Evolutionary conservation across 2,329 filamentous ascomycete genomes (phyloP).

Genomic region (Clonostachys byssicola): DNA sequence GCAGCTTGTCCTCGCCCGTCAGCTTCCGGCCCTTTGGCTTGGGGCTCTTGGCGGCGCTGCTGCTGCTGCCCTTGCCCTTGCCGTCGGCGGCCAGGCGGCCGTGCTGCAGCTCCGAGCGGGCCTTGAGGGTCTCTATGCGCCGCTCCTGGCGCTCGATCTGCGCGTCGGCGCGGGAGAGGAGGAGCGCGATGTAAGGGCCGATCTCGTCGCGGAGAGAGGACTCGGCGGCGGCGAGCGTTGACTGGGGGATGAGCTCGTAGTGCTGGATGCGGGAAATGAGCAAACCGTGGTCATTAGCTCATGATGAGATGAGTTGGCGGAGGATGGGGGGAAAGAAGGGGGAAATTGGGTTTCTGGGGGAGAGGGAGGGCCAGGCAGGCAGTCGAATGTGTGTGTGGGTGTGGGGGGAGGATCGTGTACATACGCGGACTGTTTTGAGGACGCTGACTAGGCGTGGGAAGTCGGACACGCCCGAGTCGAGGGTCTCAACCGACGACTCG

Average conservation of each 20-base stretch:
- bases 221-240: constrained; percentile 77
- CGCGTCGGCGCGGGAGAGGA: constrained; percentile 77
- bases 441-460: constrained; percentile 51
- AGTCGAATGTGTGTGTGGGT: too few species aligned
- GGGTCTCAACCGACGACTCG: constrained; percentile 53
- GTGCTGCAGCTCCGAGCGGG: constrained; percentile 78
- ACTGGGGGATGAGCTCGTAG: constrained; percentile 88
- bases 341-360: neutral
- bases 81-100: constrained; percentile 47
- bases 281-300: too few species aligned
- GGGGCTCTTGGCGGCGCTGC: constrained; percentile 9
- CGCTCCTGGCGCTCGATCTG: constrained; percentile 80
- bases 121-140: constrained; percentile 78
- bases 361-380: neutral
- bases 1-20: constrained; percentile 46
- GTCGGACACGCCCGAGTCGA: constrained; percentile 52
- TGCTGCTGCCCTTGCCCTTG: constrained; percentile 8
- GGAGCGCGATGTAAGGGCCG: constrained; percentile 74
- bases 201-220: constrained; percentile 83
- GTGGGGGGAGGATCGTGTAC: constrained; percentile 10
- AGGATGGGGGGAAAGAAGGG: neutral
- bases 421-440: constrained; percentile 53
- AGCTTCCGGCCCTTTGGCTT: constrained; percentile 27
- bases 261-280: constrained; percentile 48
- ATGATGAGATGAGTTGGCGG: neutral